phyloP scores from a whole-genome alignment of 75 land plant genomes.

The Sequoia sempervirens region DNA sequence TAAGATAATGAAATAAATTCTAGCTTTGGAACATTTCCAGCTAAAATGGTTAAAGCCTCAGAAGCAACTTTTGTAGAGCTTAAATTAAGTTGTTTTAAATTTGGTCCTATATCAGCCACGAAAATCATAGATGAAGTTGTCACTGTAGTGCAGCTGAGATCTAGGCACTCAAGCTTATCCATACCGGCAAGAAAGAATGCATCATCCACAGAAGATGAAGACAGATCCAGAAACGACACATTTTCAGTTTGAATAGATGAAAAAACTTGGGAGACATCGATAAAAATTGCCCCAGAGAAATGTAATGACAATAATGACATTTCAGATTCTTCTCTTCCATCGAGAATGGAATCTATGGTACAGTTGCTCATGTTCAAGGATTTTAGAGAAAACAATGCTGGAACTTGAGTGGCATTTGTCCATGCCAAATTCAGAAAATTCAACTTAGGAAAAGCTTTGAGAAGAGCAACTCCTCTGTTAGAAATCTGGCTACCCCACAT shows the following conservation, averaged over 20 bases:
- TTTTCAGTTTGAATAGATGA: slow-evolving; percentile 12
- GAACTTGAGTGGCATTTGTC: slow-evolving; percentile 74
- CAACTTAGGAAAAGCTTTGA: slow-evolving; percentile 52
- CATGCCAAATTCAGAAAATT: slow-evolving; percentile 73
- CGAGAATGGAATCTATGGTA: slow-evolving; percentile 43
- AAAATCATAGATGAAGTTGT: slow-evolving; percentile 37
- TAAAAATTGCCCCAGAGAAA: slow-evolving; percentile 52
- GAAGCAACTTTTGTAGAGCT: slow-evolving; percentile 60
- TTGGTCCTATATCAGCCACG: slow-evolving; percentile 46
- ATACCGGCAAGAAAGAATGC: slow-evolving; percentile 36
- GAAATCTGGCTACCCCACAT: slow-evolving; percentile 91
- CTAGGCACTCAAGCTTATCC: slow-evolving; percentile 48
- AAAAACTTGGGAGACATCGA: slow-evolving; percentile 32
- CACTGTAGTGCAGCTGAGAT: slow-evolving; percentile 50
- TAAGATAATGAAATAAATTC: slow-evolving; percentile 54
- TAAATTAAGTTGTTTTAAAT: slow-evolving; percentile 61
- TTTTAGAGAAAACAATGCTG: slow-evolving; percentile 39
- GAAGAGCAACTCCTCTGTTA: slow-evolving; percentile 45
- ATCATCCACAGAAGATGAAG: slow-evolving; percentile 31
- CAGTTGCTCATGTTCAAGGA: slow-evolving; percentile 84
- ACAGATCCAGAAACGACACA: slow-evolving; percentile 51
- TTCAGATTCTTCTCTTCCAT: slow-evolving; percentile 16
- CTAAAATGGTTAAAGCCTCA: slow-evolving; percentile 52
- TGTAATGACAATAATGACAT: slow-evolving; percentile 41
- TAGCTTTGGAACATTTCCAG: slow-evolving; percentile 61